These are phyloP conservation scores for Neurospora crassa DNA, from an alignment of 2,329 filamentous ascomycete species.

Conservation along the genomic window DNA sequence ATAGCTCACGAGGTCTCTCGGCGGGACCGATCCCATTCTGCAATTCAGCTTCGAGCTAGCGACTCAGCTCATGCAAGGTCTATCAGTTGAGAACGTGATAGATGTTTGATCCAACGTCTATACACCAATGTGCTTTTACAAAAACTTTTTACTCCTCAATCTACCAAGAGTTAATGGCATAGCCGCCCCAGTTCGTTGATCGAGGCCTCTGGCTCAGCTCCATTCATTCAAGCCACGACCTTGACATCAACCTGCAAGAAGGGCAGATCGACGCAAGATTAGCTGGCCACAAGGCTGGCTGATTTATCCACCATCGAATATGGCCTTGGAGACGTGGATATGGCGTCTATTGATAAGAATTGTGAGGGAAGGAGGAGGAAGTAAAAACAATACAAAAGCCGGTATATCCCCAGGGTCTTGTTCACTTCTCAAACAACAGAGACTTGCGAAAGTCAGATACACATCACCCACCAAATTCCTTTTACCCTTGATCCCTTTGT, in stretches of 20 bases:
- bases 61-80: not conserved
- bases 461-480: not conserved
- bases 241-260: not conserved
- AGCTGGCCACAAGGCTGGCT: not conserved
- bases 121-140: not conserved
- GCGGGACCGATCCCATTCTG: not conserved
- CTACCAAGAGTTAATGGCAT: not conserved
- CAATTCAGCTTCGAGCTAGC: not conserved
- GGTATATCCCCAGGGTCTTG: not conserved
- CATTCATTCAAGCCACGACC: not conserved
- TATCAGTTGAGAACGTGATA: not conserved
- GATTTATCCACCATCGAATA: not conserved
- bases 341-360: not conserved
- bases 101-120: not conserved
- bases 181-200: no score
- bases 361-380: not conserved
- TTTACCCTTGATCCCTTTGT: not conserved
- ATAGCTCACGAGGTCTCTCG: not conserved
- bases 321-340: not conserved
- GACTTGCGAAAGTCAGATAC: not conserved
- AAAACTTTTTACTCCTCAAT: no score
- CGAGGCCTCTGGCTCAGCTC: not conserved
- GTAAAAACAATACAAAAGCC: not conserved
- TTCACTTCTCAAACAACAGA: not conserved
- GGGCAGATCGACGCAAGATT: not conserved